Evolutionary conservation across 108 stramenopile genomes (phyloP).

Genomic region (Nitzschia inconspicua): DNA sequence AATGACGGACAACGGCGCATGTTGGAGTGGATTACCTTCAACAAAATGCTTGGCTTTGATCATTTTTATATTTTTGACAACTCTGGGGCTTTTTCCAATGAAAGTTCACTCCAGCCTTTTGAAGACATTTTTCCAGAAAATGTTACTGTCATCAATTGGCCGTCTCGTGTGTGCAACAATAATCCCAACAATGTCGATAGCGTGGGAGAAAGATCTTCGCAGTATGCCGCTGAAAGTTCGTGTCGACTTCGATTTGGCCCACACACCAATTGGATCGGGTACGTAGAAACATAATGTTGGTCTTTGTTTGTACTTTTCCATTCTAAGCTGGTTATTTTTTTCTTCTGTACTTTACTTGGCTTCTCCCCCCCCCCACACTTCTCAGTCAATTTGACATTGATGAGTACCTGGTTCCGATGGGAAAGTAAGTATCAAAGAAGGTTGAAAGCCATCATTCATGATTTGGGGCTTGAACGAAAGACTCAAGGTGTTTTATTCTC

Average conservation of each 20-base stretch:
- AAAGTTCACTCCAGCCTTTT: constrained; percentile 62
- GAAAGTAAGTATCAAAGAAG: no score
- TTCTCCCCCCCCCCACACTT: no score
- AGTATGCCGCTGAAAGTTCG: constrained; percentile 83
- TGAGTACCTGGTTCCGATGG: constrained; percentile 81
- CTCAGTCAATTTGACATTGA: constrained; percentile 85
- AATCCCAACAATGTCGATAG: constrained; percentile 56
- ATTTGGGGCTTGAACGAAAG: no score
- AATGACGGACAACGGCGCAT: constrained; percentile 75
- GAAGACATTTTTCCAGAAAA: constrained; percentile 68
- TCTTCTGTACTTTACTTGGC: no score
- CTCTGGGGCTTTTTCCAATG: constrained; percentile 63
- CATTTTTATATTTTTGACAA: constrained; percentile 88
- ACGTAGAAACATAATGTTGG: no score
- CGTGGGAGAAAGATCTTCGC: constrained; percentile 74
- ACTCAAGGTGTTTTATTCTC: neutral
- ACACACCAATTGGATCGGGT: constrained; percentile 81
- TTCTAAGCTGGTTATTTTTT: no score
- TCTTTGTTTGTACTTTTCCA: no score
- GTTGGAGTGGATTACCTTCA: constrained; percentile 79
- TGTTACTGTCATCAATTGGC: constrained; percentile 78
- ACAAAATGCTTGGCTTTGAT: constrained; percentile 74
- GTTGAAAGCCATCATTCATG: no score
- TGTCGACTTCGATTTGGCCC: constrained; percentile 83
- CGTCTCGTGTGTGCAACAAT: constrained; percentile 81